Evolutionary conservation across 1,139 yeast species (phyloP).

Genomic region (Hemisphaericaspora lyxosophila): DNA sequence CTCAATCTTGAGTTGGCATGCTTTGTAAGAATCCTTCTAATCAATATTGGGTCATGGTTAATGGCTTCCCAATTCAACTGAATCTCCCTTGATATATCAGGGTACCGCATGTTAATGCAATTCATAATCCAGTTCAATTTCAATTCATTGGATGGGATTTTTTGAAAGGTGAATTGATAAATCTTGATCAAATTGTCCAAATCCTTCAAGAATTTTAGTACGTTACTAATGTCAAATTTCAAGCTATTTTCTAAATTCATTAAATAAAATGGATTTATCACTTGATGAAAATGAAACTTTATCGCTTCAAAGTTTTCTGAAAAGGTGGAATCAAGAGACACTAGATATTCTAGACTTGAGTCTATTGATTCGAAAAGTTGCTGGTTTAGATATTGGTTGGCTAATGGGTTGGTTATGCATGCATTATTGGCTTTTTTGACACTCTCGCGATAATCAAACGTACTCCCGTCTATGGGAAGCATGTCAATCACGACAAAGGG

Average conservation of each 20-base stretch:
- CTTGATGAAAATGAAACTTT: slow-evolving; percentile 8
- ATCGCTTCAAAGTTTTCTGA: slow-evolving; percentile 10
- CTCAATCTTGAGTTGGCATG: slow-evolving; percentile 6
- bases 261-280: slow-evolving; percentile 6
- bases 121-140: slow-evolving; percentile 11
- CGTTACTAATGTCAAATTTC: slow-evolving; percentile 3
- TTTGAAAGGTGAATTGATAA: slow-evolving; percentile 7
- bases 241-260: slow-evolving; percentile 6
- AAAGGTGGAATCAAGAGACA: slow-evolving; percentile 4
- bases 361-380: slow-evolving; percentile 6
- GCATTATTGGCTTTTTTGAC: not conserved
- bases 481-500: slow-evolving; percentile 6
- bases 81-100: slow-evolving; percentile 4
- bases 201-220: slow-evolving; percentile 7
- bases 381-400: slow-evolving; percentile 8
- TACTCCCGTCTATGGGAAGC: slow-evolving; percentile 7
- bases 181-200: slow-evolving; percentile 9
- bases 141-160: slow-evolving; percentile 6
- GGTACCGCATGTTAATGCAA: slow-evolving; percentile 3
- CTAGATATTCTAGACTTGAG: slow-evolving; percentile 3
- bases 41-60: slow-evolving; percentile 7
- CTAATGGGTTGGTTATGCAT: slow-evolving; percentile 6
- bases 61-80: slow-evolving; percentile 11
- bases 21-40: slow-evolving; percentile 7
- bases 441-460: slow-evolving; percentile 4